phyloP scores from a whole-genome alignment of 208 protist species.

The Porcisia hertigi region DNA sequence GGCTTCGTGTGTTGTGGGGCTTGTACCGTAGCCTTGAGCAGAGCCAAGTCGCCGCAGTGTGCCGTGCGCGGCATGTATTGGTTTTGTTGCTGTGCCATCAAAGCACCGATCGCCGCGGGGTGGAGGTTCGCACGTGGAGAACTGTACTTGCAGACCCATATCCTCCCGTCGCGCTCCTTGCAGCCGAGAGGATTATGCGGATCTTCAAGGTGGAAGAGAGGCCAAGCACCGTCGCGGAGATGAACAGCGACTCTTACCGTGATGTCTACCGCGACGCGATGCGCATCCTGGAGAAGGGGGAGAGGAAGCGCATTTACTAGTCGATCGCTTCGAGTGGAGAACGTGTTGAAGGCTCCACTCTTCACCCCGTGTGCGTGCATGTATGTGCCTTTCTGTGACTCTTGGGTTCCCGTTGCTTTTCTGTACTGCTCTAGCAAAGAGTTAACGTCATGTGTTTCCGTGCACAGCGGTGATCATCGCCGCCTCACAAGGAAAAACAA shows the following conservation, averaged over 20 bases:
- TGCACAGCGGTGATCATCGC: background rate
- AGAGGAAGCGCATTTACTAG: constrained; percentile 25
- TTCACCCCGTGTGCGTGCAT: background rate
- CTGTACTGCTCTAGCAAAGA: constrained; percentile 1
- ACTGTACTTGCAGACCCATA: constrained; percentile 63
- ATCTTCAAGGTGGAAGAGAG: constrained; percentile 30
- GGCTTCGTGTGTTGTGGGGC: constrained; percentile 67
- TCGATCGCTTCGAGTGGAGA: background rate
- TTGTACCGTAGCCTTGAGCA: constrained; percentile 57
- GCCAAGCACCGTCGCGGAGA: constrained; percentile 9
- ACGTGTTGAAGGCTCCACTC: background rate
- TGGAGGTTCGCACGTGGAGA: constrained; percentile 45
- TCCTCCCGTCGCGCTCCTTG: constrained; percentile 58
- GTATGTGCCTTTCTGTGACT: background rate
- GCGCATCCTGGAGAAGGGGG: constrained; percentile 25
- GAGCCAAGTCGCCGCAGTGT: constrained; percentile 49
- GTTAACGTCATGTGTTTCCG: background rate
- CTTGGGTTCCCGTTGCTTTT: background rate
- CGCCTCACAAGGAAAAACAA: background rate
- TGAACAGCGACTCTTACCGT: constrained; percentile 10
- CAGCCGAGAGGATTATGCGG: constrained; percentile 48
- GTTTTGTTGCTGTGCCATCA: constrained; percentile 32
- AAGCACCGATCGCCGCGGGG: constrained; percentile 25
- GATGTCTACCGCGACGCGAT: constrained; percentile 25
- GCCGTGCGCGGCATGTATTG: constrained; percentile 64